These are phyloP conservation scores for Cryphonectria japonica DNA, from an alignment of 2,329 filamentous ascomycete genomes.

Conservation along the genomic window DNA sequence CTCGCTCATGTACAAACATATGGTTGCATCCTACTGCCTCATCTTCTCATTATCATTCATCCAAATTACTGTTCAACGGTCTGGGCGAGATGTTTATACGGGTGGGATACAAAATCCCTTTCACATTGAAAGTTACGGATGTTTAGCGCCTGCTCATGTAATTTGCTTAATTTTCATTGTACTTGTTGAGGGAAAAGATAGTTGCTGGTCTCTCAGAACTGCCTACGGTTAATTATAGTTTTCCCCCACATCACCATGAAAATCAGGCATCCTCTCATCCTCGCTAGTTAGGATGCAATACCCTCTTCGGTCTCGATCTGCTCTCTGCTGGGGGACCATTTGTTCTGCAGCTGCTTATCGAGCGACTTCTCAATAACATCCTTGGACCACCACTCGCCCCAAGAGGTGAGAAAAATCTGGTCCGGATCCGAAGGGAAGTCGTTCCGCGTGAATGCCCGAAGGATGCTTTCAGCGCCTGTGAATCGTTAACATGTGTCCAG, in stretches of 20 bases:
- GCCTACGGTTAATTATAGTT: too few relatives aligned
- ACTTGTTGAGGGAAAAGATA: too few relatives aligned
- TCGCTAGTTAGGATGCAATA: neutral
- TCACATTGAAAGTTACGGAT: neutral
- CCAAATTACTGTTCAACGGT: neutral
- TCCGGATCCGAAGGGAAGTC: slow-evolving; percentile 56
- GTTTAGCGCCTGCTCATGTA: neutral
- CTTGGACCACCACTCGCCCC: slow-evolving; percentile 60
- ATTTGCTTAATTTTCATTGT: too few relatives aligned
- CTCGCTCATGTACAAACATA: neutral
- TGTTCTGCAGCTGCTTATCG: slow-evolving; percentile 54
- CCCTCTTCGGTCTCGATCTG: slow-evolving; percentile 51
- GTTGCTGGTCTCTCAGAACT: too few relatives aligned
- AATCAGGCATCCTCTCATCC: neutral
- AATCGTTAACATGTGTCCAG: neutral
- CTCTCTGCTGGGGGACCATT: slow-evolving; percentile 53
- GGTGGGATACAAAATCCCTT: neutral
- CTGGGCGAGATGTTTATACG: neutral
- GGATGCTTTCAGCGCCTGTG: slow-evolving; percentile 50
- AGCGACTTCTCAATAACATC: slow-evolving; percentile 45
- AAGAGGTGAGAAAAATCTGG: slow-evolving; percentile 58
- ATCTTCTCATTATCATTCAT: neutral
- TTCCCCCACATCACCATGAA: too few relatives aligned
- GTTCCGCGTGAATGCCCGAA: slow-evolving; percentile 47
- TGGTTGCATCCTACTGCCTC: neutral